phyloP scores from a whole-genome alignment of 192 early-diverging fungal species.

The Neocallimastix lanati region DNA sequence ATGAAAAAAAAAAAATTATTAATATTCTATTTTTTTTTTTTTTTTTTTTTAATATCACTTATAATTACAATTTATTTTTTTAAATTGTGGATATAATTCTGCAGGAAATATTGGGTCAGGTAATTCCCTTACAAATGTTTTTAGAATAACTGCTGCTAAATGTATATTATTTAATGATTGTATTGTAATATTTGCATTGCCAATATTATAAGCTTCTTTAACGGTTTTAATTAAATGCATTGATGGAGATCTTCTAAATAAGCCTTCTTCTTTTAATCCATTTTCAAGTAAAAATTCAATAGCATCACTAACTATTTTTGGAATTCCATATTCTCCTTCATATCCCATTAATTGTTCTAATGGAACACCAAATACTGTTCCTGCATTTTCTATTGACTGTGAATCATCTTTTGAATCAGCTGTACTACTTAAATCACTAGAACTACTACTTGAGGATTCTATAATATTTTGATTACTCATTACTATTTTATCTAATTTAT shows the following conservation, averaged over 20 bases:
- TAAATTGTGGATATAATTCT: not conserved
- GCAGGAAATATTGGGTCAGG: not conserved
- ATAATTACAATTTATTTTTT: not conserved
- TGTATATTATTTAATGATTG: not conserved
- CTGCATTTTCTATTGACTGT: conserved; percentile 13
- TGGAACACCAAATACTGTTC: conserved; percentile 49
- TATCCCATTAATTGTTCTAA: conserved; percentile 57
- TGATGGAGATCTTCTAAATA: not conserved
- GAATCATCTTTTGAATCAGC: not conserved
- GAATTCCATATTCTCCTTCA: conserved; percentile 57
- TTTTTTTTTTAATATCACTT: too few species aligned
- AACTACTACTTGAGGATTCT: conserved; percentile 15
- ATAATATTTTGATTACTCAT: conserved; percentile 14
- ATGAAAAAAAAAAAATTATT: too few species aligned
- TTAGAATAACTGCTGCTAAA: not conserved
- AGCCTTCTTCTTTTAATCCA: conserved; percentile 12
- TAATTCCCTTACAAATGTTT: not conserved
- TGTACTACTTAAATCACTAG: conserved; percentile 1
- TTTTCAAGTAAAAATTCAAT: conserved; percentile 45
- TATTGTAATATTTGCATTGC: not conserved
- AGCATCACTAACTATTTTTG: conserved; percentile 51
- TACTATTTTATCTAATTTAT: not conserved
- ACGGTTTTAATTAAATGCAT: not conserved
- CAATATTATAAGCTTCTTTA: not conserved
- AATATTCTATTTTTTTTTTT: too few species aligned